phyloP scores from a whole-genome alignment of 1,284 basidiomycete genomes.

The Sanghuangporus baumii region DNA sequence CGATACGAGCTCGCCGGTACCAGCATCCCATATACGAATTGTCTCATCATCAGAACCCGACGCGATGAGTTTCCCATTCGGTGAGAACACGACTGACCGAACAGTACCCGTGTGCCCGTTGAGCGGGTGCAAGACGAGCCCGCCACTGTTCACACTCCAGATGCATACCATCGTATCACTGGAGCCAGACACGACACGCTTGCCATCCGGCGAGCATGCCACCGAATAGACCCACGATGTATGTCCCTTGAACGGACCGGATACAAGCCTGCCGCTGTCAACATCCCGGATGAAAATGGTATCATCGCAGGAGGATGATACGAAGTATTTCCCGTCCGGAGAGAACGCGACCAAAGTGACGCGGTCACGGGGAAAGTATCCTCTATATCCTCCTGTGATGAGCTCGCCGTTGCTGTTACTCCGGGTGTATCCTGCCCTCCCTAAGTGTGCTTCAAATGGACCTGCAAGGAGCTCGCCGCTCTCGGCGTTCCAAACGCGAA shows the following conservation, averaged over 20 bases:
- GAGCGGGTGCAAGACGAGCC: background rate
- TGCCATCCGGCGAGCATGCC: slow-evolving; percentile 9
- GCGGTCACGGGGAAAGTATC: too few relatives aligned
- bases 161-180: slow-evolving; percentile 3
- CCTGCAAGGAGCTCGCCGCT: background rate
- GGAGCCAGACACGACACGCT: slow-evolving; percentile 11
- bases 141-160: slow-evolving; percentile 14
- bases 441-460: background rate
- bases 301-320: background rate
- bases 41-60: slow-evolving; percentile 13
- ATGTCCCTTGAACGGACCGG: background rate
- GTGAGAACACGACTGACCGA: slow-evolving; percentile 12
- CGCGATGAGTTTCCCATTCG: slow-evolving; percentile 9
- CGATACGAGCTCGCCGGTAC: background rate
- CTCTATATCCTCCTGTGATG: background rate
- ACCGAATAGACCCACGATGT: background rate
- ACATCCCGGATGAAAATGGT: slow-evolving; percentile 18
- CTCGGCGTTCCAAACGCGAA: background rate
- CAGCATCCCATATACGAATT: slow-evolving; percentile 17
- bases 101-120: slow-evolving; percentile 7
- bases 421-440: background rate
- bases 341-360: background rate
- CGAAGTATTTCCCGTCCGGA: background rate
- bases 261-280: slow-evolving; percentile 2
- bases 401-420: background rate